These are phyloP conservation scores for Dillenia turbinata DNA, from an alignment of 164 flowering plant genomes.

Conservation along the genomic window DNA sequence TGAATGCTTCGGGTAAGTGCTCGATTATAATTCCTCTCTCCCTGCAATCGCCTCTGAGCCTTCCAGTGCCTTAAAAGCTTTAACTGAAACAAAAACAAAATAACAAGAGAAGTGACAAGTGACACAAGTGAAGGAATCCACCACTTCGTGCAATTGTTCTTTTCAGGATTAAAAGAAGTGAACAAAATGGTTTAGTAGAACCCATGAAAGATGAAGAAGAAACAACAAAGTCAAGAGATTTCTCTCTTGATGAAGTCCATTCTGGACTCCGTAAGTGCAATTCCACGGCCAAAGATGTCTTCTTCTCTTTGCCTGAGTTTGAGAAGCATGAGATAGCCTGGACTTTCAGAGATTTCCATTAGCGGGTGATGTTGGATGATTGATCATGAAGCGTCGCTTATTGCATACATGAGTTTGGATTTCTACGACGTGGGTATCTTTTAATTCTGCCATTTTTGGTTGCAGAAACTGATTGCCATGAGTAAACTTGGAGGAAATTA, in stretches of 20 bases:
- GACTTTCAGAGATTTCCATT: background rate
- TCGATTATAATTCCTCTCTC: background rate
- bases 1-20: background rate
- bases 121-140: background rate
- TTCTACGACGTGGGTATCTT: conserved; percentile 62
- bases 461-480: no score
- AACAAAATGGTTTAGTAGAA: background rate
- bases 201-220: background rate
- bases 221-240: background rate
- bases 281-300: background rate
- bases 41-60: background rate
- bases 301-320: background rate
- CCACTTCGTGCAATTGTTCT: background rate
- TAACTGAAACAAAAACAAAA: background rate
- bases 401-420: conserved; percentile 26
- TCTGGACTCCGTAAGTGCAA: background rate
- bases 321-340: background rate
- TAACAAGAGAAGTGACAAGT: background rate
- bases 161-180: background rate
- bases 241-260: background rate
- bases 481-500: no score
- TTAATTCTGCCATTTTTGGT: conserved; percentile 45
- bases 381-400: background rate
- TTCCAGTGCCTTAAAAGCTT: background rate
- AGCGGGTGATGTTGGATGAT: background rate